Conservation (phyloP, 2,329 filamentous ascomycete genomes). For the Lecanicillium sp. region DNA sequence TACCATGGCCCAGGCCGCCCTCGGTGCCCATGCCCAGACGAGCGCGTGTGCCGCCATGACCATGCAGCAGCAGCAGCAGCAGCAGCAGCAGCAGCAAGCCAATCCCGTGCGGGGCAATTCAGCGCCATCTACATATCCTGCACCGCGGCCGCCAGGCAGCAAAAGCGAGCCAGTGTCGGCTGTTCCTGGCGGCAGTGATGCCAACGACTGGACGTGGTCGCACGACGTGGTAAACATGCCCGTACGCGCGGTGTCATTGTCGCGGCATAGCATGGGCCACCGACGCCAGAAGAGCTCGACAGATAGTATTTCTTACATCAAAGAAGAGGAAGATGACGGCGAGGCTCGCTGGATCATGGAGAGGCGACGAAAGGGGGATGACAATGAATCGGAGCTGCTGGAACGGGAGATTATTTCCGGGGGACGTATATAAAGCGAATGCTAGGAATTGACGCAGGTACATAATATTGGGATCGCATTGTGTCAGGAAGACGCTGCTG, state of each 20-base stretch:
- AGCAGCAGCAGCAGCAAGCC: background rate
- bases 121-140: constrained; percentile 4
- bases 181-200: background rate
- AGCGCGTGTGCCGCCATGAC: background rate
- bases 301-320: constrained; percentile 64
- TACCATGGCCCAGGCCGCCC: constrained; percentile 33
- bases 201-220: constrained; percentile 12
- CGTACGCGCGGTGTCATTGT: background rate
- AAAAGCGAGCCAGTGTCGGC: constrained; percentile 10
- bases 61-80: no score
- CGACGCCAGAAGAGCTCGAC: constrained; percentile 47
- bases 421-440: constrained; percentile 40
- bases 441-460: no score
- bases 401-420: constrained; percentile 59
- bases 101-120: constrained; percentile 12
- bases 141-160: background rate
- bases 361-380: constrained; percentile 58
- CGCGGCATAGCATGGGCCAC: constrained; percentile 33
- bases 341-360: constrained; percentile 65
- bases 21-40: background rate
- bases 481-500: no score
- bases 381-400: constrained; percentile 58
- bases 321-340: constrained; percentile 54
- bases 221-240: constrained; percentile 3
- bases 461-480: no score